phyloP scores from a whole-genome alignment of 805 yeast genomes.

The Saccharomycopsis guyanensis region DNA sequence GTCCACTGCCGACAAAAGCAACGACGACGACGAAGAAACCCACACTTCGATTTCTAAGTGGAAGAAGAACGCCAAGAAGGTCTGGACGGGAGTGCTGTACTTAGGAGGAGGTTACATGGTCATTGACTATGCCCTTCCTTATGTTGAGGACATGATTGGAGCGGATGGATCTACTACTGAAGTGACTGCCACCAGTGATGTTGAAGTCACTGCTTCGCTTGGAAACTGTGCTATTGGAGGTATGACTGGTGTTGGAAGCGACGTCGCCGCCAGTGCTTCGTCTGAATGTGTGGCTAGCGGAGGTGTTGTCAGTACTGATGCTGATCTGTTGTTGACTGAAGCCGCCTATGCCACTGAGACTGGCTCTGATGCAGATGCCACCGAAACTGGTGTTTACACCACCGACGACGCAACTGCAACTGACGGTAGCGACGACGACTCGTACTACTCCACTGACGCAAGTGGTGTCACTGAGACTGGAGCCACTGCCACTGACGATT shows the following conservation, averaged over 20 bases:
- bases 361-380: not conserved
- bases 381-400: not conserved
- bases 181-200: not conserved
- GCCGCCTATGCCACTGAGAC: not conserved
- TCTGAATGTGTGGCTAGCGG: constrained; percentile 12
- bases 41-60: too few relatives aligned
- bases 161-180: not conserved
- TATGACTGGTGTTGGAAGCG: constrained; percentile 4
- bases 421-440: not conserved
- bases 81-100: not conserved
- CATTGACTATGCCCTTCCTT: constrained; percentile 2
- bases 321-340: not conserved
- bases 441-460: not conserved
- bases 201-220: constrained; percentile 6
- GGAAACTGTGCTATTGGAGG: constrained; percentile 13
- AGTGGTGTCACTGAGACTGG: constrained; percentile 3
- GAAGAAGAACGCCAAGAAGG: constrained; percentile 2
- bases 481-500: too few relatives aligned
- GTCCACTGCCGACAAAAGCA: not conserved
- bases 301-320: constrained; percentile 3
- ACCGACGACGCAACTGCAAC: not conserved
- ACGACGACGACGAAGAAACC: not conserved
- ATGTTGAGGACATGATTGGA: not conserved
- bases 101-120: constrained; percentile 4
- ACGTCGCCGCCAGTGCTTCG: constrained; percentile 5